phyloP scores from a whole-genome alignment of 2,329 filamentous ascomycete species.

The Paradendryphiella salina region DNA sequence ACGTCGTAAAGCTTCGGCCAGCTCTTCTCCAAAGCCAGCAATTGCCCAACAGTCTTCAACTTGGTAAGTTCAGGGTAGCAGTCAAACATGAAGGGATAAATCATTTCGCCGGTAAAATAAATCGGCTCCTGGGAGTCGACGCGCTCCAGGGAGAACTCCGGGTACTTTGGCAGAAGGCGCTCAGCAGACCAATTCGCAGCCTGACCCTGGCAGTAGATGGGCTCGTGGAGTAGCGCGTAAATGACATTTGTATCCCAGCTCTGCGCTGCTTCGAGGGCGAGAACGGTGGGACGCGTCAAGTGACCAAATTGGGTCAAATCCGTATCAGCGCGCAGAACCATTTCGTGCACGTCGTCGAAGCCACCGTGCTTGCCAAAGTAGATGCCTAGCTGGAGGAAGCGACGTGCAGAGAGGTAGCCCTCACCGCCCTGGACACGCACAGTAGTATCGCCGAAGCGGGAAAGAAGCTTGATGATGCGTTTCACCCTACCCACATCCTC shows the following conservation, averaged over 20 bases:
- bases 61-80: conserved; percentile 74
- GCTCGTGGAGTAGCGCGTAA: conserved; percentile 85
- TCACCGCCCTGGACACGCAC: conserved; percentile 74
- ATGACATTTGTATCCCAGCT: conserved; percentile 76
- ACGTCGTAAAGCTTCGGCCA: conserved; percentile 81
- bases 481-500: conserved; percentile 73
- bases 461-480: conserved; percentile 67
- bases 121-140: conserved; percentile 57
- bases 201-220: conserved; percentile 77
- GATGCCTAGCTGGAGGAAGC: conserved; percentile 78
- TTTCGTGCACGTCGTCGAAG: conserved; percentile 49
- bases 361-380: conserved; percentile 72
- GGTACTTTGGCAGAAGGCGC: conserved; percentile 59
- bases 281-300: conserved; percentile 71
- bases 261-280: conserved; percentile 67
- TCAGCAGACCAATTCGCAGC: conserved; percentile 74
- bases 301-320: conserved; percentile 79
- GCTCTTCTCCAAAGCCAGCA: conserved; percentile 66
- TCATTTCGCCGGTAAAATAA: conserved; percentile 90
- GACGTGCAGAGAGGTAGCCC: conserved; percentile 65
- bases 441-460: conserved; percentile 57
- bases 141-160: conserved; percentile 50
- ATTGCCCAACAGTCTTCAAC: conserved; percentile 69
- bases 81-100: conserved; percentile 83
- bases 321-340: conserved; percentile 69